Base-by-base conservation (phyloP, 352 stramenopile species). In the Salisapilia sapeloensis region DNA sequence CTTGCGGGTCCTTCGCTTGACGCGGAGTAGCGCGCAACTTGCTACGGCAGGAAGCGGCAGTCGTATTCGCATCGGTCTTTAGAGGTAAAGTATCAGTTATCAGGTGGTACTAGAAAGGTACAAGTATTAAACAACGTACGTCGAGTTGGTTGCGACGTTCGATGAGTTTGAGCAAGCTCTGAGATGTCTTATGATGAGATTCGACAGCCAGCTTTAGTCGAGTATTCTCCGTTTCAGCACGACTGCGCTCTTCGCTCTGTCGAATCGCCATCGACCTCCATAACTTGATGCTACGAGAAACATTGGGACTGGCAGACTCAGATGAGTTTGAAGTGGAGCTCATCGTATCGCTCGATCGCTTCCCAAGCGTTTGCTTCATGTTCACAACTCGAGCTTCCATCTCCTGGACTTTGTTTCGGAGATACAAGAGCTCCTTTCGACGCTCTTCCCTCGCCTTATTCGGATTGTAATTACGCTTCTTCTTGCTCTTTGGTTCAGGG, bases 141-240 rank as follows among this genome's bases (percentile, higher is more conserved):
- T n/a, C n/a, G n/a, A n/a, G n/a, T n/a, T n/a, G n/a, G n/a, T n/a
- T n/a, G n/a, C n/a, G n/a, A n/a, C n/a, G n/a, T n/a, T n/a, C n/a
- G 24, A 77, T 46, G 2, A 63, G 38, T 14, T 46, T 33, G 37
- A 62, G 56, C 24, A 75, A 56, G 29, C 47, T 61, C 25, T 63
- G 62, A 8, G 57, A 53, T 19, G 66, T 29, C 29, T 63, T 62
- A 16, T 63, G 48, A 34, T 71, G 57, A 25, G 46, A 53, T 29
- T 66, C 57, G 13, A 71, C 46, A 12, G 67, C 53, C 0, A 55
- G 38, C 34, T 70, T 75, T 6, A 78, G 43, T 5, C 53, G 53
- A 4, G 49, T 48, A 30, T 82, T 82, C 38, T 82, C 60, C 57
- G 75, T 74, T 53, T 79, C 60, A 0, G 62, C 62, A 31, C 69